phyloP scores from a whole-genome alignment of 352 stramenopile species.

The Albugo laibachii region DNA sequence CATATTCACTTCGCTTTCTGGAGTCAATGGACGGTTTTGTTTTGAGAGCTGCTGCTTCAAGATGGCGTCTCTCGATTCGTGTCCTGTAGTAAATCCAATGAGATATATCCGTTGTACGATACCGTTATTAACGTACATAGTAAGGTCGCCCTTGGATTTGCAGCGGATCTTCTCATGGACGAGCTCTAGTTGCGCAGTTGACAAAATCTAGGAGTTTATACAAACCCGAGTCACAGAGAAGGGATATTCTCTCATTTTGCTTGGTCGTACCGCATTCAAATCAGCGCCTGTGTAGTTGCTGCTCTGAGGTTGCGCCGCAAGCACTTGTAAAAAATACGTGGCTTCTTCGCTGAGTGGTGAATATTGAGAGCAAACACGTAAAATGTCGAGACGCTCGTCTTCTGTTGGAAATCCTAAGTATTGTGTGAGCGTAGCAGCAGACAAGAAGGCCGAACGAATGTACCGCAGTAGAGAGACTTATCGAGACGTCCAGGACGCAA shows the following conservation, averaged over 20 bases:
- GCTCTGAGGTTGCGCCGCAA: constrained; percentile 48
- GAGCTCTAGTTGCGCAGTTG: constrained; percentile 85
- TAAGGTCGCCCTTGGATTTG: constrained; percentile 4
- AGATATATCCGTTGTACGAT: not conserved
- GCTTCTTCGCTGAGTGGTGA: constrained; percentile 56
- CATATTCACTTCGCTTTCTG: constrained; percentile 31
- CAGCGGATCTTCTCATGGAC: constrained; percentile 79
- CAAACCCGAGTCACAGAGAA: too few relatives aligned
- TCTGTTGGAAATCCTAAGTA: constrained; percentile 63
- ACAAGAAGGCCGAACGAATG: constrained; percentile 1
- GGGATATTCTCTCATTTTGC: not conserved
- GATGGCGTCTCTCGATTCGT: constrained; percentile 27
- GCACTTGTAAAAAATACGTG: constrained; percentile 46
- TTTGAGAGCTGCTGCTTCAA: constrained; percentile 37
- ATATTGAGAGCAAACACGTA: constrained; percentile 46
- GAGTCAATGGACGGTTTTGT: constrained; percentile 54
- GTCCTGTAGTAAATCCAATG: constrained; percentile 7
- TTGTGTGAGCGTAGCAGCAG: not conserved
- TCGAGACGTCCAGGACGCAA: constrained; percentile 87
- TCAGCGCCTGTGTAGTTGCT: constrained; percentile 82
- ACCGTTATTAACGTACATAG: not conserved
- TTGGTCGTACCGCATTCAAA: constrained; percentile 73
- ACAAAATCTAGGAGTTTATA: constrained; percentile 84
- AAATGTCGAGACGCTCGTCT: constrained; percentile 59
- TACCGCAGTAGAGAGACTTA: constrained; percentile 85